These are phyloP conservation scores for Gyromitra esculenta DNA, from an alignment of 2,329 filamentous ascomycete species.

Conservation along the genomic window DNA sequence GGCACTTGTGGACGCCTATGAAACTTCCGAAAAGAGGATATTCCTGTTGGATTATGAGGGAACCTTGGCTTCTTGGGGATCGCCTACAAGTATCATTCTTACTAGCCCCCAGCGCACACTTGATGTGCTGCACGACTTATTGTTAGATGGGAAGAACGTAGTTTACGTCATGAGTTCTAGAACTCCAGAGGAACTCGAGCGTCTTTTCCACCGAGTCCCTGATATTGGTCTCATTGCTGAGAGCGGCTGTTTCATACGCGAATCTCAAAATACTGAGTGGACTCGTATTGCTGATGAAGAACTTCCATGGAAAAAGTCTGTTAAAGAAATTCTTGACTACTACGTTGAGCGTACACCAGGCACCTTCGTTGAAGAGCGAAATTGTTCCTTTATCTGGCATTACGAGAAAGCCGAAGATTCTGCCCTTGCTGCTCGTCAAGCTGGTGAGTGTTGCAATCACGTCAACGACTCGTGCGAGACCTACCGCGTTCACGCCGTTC, in stretches of 20 bases:
- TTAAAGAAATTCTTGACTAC: constrained; percentile 84
- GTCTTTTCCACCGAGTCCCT: constrained; percentile 82
- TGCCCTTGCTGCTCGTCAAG: constrained; percentile 78
- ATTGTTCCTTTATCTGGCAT: constrained; percentile 90
- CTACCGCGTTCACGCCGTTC: constrained; percentile 84
- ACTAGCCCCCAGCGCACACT: constrained; percentile 87
- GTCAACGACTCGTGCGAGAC: constrained; percentile 92
- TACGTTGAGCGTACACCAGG: constrained; percentile 90
- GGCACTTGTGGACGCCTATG: constrained; percentile 73
- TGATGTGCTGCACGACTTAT: constrained; percentile 81
- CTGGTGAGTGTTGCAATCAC: constrained; percentile 88
- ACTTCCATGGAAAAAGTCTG: constrained; percentile 80
- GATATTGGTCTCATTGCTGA: constrained; percentile 90
- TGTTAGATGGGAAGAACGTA: constrained; percentile 80
- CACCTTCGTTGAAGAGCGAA: constrained; percentile 87
- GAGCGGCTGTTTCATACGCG: constrained; percentile 89
- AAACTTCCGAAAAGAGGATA: constrained; percentile 72
- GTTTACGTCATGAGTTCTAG: constrained; percentile 95
- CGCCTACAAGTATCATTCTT: constrained; percentile 82
- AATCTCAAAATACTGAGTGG: constrained; percentile 76
- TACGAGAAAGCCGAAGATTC: constrained; percentile 84
- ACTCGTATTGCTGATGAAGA: constrained; percentile 67
- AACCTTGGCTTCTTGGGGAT: constrained; percentile 87
- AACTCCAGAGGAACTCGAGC: constrained; percentile 85
- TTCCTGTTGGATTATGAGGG: constrained; percentile 96